Percentiles rank a stretch among this genome's conserved stretches.
These are phyloP conservation scores for Pneumocystis murina DNA, from an alignment of 1,139 yeast species.

Conservation along the genomic window DNA sequence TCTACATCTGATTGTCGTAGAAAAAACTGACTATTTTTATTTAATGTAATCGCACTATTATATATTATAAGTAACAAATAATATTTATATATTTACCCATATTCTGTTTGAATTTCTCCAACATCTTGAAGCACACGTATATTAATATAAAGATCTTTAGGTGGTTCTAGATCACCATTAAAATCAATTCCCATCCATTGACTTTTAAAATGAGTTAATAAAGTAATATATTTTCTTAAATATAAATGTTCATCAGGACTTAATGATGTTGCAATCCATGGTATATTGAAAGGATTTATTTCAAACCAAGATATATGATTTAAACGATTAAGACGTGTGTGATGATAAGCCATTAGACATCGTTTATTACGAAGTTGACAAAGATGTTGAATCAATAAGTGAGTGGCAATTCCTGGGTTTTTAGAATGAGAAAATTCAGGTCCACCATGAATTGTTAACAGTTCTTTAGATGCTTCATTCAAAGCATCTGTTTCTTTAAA, in stretches of 20 bases:
- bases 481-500: slow-evolving; percentile 31
- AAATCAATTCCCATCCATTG: slow-evolving; percentile 73
- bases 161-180: slow-evolving; percentile 78
- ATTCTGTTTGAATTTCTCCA: slow-evolving; percentile 94
- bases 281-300: slow-evolving; percentile 21
- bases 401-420: slow-evolving; percentile 35
- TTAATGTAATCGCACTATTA: slow-evolving; percentile 56
- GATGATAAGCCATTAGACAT: slow-evolving; percentile 71
- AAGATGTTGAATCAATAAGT: slow-evolving; percentile 63
- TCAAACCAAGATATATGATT: slow-evolving; percentile 61
- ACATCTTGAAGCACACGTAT: slow-evolving; percentile 88
- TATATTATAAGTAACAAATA: not conserved
- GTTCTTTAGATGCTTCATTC: slow-evolving; percentile 35
- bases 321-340: slow-evolving; percentile 45
- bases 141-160: slow-evolving; percentile 79
- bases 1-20: slow-evolving; percentile 91
- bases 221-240: slow-evolving; percentile 50
- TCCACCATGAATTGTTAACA: slow-evolving; percentile 21
- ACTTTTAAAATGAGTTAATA: slow-evolving; percentile 63
- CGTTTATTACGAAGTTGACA: slow-evolving; percentile 80
- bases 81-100: slow-evolving; percentile 35
- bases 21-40: slow-evolving; percentile 90
- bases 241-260: slow-evolving; percentile 66
- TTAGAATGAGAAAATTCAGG: slow-evolving; percentile 31
- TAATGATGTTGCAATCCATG: not conserved